These are phyloP conservation scores for Madurella fahalii DNA, from an alignment of 2,329 filamentous ascomycete species.

Conservation along the genomic window DNA sequence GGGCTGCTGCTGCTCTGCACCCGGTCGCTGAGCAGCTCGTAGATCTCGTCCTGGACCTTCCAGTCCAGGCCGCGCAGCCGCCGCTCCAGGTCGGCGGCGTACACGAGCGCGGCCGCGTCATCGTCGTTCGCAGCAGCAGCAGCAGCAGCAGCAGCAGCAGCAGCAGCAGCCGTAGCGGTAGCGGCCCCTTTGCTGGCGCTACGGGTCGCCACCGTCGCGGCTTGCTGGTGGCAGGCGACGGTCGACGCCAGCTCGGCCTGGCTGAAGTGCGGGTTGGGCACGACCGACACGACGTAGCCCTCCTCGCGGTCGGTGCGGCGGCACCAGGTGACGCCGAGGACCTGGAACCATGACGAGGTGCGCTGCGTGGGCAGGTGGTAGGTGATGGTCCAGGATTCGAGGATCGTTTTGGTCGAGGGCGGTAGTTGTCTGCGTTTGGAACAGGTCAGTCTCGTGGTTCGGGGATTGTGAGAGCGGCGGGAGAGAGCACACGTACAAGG, in stretches of 20 bases:
- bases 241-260: conserved; percentile 16
- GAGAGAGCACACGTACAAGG: conserved; percentile 1
- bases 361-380: conserved; percentile 12
- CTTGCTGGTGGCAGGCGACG: conserved; percentile 2
- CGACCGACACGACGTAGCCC: conserved; percentile 20
- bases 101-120: background rate
- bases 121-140: background rate
- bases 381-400: conserved; percentile 20
- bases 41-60: conserved; percentile 25
- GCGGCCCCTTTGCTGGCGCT: background rate
- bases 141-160: too few relatives aligned
- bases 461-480: background rate
- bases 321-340: conserved; percentile 5
- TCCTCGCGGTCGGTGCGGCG: conserved; percentile 12
- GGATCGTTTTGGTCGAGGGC: background rate
- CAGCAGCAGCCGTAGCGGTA: too few relatives aligned
- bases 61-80: conserved; percentile 21
- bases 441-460: background rate
- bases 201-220: background rate
- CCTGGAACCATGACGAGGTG: background rate
- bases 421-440: conserved; percentile 1
- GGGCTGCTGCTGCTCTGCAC: conserved; percentile 20
- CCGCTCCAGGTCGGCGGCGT: conserved; percentile 14
- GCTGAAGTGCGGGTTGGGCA: conserved; percentile 20
- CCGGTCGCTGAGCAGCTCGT: conserved; percentile 22